Evolutionary conservation across 345 rosid genomes (phyloP), one percentile per base, ranked within the genome.

Genomic region (Aethionema arabicum): DNA sequence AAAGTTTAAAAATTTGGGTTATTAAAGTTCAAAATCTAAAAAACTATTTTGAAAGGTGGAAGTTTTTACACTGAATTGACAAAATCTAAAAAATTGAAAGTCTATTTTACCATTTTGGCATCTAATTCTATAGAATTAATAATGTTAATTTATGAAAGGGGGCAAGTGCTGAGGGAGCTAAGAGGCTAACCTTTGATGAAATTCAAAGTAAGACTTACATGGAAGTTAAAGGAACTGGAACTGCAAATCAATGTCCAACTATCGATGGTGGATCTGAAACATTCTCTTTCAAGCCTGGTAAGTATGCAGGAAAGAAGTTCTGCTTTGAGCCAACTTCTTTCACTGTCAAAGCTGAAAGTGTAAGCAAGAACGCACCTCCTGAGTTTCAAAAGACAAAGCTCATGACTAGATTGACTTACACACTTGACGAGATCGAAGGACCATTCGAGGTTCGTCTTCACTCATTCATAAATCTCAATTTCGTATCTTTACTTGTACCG

Each of bases 261-360:
- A 75, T 92, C 7, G 95, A 80, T 0, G 96, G 98, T 3, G 98
- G 98, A 32, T 69, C 76, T 1, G 91, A 83, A 51, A 63, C 79
- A 9, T 92, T 92, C 48, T 73, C 89, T 44, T 68, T 92, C 80
- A 92, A 92, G 64, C 65, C 95, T 0, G 96, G 98, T 21, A 92
- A 86, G 74, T 92, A 92, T 77, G 65, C 70, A 2, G 91, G 85
- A 33, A 85, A 89, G 86, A 92, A 92, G 72, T 37, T 92, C 57
- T 92, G 96, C 82, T 59, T 92, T 2, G 98, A 92, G 72, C 98
- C 98, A 1, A 92, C 98, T 69, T 92, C 98, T 11, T 92, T 92
- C 84, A 92, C 95, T 2, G 96, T 92, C 76, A 89, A 92, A 74
- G 93, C 98, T 3, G 98, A 92, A 41, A 31, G 86, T 31, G 80